phyloP scores from a whole-genome alignment of 768 basidiomycete genomes.

The Panus rudis region DNA sequence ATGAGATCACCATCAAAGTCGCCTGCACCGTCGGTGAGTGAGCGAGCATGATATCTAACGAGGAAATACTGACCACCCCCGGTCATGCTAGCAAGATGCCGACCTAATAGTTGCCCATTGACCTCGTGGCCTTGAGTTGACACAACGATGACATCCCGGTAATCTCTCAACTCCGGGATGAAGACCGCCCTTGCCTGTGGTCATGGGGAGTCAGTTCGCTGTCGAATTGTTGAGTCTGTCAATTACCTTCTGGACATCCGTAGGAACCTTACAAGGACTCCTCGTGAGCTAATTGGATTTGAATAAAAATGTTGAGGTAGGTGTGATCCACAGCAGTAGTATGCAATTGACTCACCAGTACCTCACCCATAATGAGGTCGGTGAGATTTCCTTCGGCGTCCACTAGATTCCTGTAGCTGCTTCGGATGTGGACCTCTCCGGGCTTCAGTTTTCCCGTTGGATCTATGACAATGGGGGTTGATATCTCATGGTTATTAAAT shows the following conservation, averaged over 20 bases:
- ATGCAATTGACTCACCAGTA: slow-evolving; percentile 34
- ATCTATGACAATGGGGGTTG: slow-evolving; percentile 31
- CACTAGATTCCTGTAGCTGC: slow-evolving; percentile 36
- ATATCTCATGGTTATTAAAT: neutral
- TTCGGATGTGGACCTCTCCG: slow-evolving; percentile 53
- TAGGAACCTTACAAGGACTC: slow-evolving; percentile 66
- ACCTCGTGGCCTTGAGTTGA: slow-evolving; percentile 23
- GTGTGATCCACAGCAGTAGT: neutral
- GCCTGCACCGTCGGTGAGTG: slow-evolving; percentile 28
- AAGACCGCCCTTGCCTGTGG: slow-evolving; percentile 51
- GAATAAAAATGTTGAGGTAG: neutral
- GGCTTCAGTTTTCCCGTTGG: slow-evolving; percentile 41
- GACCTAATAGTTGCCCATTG: slow-evolving; percentile 5
- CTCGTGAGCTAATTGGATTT: slow-evolving; percentile 39
- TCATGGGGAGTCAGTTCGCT: neutral
- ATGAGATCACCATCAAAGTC: slow-evolving; percentile 70
- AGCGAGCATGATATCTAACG: neutral
- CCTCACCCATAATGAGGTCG: slow-evolving; percentile 48
- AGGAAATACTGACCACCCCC: slow-evolving; percentile 43
- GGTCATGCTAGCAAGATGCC: slow-evolving; percentile 55
- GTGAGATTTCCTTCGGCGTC: slow-evolving; percentile 36
- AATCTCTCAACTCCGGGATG: slow-evolving; percentile 37
- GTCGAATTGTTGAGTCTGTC: neutral
- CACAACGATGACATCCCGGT: slow-evolving; percentile 49
- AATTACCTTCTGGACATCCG: slow-evolving; percentile 56